These are phyloP conservation scores for Fomitopsis pinicola DNA, from an alignment of 1,284 basidiomycete species.

Conservation along the genomic window DNA sequence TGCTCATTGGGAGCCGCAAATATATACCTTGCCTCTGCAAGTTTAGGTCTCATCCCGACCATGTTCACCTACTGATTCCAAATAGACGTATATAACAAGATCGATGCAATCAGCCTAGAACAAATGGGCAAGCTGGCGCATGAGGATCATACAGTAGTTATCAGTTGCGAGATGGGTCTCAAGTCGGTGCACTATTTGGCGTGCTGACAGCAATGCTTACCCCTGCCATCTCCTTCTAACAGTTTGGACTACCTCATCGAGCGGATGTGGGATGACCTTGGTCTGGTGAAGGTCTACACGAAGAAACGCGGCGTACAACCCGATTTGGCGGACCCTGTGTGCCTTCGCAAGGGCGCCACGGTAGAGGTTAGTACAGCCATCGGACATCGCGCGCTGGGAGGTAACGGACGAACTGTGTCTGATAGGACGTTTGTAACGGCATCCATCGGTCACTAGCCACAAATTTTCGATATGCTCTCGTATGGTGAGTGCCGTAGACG, in stretches of 20 bases:
- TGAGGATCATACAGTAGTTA: slow-evolving; percentile 86
- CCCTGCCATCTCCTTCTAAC: neutral
- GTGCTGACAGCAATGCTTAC: neutral
- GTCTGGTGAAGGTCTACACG: slow-evolving; percentile 91
- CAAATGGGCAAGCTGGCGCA: slow-evolving; percentile 87
- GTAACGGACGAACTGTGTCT: neutral
- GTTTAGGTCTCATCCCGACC: neutral
- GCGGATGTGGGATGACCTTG: slow-evolving; percentile 85
- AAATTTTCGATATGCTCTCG: slow-evolving; percentile 90
- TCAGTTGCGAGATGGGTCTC: slow-evolving; percentile 90
- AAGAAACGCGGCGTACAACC: slow-evolving; percentile 95
- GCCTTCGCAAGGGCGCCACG: slow-evolving; percentile 87
- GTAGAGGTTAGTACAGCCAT: slow-evolving; percentile 65
- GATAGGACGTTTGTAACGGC: slow-evolving; percentile 83
- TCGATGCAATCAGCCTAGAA: slow-evolving; percentile 89
- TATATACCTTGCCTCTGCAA: slow-evolving; percentile 78
- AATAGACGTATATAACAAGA: slow-evolving; percentile 93
- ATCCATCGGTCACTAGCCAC: slow-evolving; percentile 87
- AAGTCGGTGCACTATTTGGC: slow-evolving; percentile 47
- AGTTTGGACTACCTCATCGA: slow-evolving; percentile 89
- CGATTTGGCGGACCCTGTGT: slow-evolving; percentile 91
- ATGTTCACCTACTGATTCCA: neutral
- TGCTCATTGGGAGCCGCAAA: slow-evolving; percentile 87
- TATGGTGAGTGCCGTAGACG: slow-evolving; percentile 58
- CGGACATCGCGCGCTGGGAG: neutral